Evolutionary conservation across 345 rosid species (phyloP).

Genomic region (Pistacia integerrima): DNA sequence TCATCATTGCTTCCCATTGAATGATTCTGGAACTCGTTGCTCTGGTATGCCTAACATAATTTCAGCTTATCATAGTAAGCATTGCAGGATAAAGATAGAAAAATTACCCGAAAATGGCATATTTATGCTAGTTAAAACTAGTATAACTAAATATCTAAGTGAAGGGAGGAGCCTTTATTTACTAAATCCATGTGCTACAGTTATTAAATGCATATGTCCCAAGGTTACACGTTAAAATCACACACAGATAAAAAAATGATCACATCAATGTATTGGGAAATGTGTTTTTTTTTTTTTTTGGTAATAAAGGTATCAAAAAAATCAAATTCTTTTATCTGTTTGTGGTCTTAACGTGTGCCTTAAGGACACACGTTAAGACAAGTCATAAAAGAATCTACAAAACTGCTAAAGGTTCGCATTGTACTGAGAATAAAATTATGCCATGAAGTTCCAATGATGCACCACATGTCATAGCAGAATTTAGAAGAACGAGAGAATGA

Average conservation of each 20-base stretch:
- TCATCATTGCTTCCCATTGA: slow-evolving; percentile 29
- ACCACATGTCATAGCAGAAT: neutral
- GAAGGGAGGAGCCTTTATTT: neutral
- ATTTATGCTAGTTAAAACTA: neutral
- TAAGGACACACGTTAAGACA: no score
- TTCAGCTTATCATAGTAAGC: slow-evolving; percentile 16
- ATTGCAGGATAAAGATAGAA: slow-evolving; percentile 1
- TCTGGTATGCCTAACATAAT: slow-evolving; percentile 33
- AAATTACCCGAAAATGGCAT: neutral
- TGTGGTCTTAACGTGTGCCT: no score
- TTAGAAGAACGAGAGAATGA: neutral
- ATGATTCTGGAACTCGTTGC: slow-evolving; percentile 31
- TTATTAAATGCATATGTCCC: no score
- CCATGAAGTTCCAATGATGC: neutral
- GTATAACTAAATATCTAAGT: neutral
- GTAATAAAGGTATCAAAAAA: no score
- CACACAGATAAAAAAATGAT: no score
- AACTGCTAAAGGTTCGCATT: no score
- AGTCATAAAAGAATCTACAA: no score
- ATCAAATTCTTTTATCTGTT: no score
- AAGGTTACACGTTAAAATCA: no score
- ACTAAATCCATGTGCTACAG: neutral
- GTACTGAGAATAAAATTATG: no score
- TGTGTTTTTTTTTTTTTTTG: no score
- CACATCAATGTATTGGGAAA: no score